These are phyloP conservation scores for Sphagnurus paluster DNA, from an alignment of 1,284 basidiomycete genomes.

Conservation along the genomic window DNA sequence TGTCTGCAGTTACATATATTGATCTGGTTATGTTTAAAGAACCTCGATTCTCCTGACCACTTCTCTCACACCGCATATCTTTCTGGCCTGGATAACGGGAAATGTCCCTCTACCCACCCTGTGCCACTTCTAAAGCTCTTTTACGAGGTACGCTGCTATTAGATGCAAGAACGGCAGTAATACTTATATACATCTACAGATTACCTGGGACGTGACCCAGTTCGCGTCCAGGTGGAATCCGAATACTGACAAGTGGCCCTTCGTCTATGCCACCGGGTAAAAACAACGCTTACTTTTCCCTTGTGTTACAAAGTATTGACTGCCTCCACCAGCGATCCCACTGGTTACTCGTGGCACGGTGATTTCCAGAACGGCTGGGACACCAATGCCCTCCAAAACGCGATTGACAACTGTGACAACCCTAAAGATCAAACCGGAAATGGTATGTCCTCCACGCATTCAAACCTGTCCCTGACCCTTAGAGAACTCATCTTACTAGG, in stretches of 20 bases:
- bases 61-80: conserved; percentile 44
- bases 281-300: conserved; percentile 6
- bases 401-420: conserved; percentile 50
- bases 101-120: conserved; percentile 45
- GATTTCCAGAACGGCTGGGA: conserved; percentile 51
- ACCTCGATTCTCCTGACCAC: conserved; percentile 42
- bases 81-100: conserved; percentile 43
- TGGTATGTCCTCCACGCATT: conserved; percentile 7
- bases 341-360: conserved; percentile 49
- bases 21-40: conserved; percentile 17
- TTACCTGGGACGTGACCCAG: conserved; percentile 41
- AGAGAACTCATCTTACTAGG: conserved; percentile 16
- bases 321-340: conserved; percentile 34
- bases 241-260: conserved; percentile 38
- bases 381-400: conserved; percentile 39
- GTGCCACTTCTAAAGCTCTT: conserved; percentile 47
- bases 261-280: conserved; percentile 43
- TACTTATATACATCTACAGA: conserved; percentile 19
- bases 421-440: conserved; percentile 34
- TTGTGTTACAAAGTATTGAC: neutral
- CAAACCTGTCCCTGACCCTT: conserved; percentile 2
- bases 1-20: neutral
- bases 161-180: neutral
- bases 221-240: conserved; percentile 37
- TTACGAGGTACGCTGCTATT: conserved; percentile 36